Conservation (phyloP, 352 stramenopile genomes). For the Nothophytophthora sp. region DNA sequence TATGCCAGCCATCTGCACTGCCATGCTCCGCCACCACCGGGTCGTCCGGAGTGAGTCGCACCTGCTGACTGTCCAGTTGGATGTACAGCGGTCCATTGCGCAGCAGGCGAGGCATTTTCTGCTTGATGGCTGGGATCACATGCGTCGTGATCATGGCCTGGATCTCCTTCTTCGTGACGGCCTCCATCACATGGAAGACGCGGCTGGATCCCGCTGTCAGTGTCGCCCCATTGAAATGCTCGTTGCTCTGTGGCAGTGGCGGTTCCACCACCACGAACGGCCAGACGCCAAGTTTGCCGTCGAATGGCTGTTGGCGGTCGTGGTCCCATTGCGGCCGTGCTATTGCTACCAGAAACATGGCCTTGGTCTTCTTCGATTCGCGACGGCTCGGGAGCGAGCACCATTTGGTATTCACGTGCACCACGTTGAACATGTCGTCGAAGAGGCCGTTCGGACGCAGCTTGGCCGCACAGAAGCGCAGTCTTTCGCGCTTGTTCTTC, state of each 20-base stretch:
- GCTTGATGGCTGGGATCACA: slow-evolving; percentile 41
- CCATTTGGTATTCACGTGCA: slow-evolving; percentile 48
- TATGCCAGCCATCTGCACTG: slow-evolving; percentile 30
- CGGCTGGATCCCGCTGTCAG: slow-evolving; percentile 4
- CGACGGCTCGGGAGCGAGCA: slow-evolving; percentile 21
- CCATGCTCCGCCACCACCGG: slow-evolving; percentile 30
- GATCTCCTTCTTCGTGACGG: slow-evolving; percentile 33
- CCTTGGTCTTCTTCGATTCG: slow-evolving; percentile 35
- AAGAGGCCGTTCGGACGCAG: slow-evolving; percentile 37
- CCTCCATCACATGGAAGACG: slow-evolving; percentile 25
- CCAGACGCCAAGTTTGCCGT: slow-evolving; percentile 48
- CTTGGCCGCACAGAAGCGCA: slow-evolving; percentile 36
- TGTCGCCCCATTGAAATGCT: no score
- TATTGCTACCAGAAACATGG: slow-evolving; percentile 45
- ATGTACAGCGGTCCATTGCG: slow-evolving; percentile 24
- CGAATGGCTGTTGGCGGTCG: slow-evolving; percentile 28
- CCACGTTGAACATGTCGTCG: slow-evolving; percentile 42
- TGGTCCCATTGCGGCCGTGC: slow-evolving; percentile 41
- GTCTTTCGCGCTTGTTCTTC: slow-evolving; percentile 39
- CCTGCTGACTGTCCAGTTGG: slow-evolving; percentile 40
- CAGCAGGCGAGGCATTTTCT: slow-evolving; percentile 29
- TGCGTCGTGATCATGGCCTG: slow-evolving; percentile 29
- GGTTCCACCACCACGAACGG: slow-evolving; percentile 23
- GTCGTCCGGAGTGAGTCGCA: slow-evolving; percentile 35
- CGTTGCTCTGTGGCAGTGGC: slow-evolving; percentile 6